Base-by-base conservation (phyloP, 176 grass and related monocot species). In the Triticum monococcum region DNA sequence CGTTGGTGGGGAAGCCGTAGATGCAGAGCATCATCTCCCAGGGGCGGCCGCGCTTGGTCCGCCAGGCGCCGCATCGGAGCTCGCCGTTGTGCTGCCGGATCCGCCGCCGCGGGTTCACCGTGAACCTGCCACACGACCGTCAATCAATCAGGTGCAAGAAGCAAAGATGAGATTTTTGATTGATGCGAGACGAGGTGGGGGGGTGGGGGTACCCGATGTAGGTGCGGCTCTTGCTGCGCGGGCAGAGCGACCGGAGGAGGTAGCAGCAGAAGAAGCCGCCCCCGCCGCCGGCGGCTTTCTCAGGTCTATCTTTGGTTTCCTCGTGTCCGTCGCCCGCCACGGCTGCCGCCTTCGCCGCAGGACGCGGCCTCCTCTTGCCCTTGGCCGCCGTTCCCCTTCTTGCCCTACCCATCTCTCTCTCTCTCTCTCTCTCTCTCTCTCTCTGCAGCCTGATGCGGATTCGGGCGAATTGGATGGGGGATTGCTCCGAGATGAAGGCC, bases 11-110 rank as follows among this genome's bases (percentile, higher is more conserved):
- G 81, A 98, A 98, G 10, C 93, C 96, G 62, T 96, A 70, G 89
- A 98, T 96, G 85, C 93, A 98, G 70, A 98, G 92, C 67, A 93
- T 48, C 96, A 98, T 98, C 88, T 98, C 96, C 96, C 96, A 98
- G 0, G 96, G 96, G 16, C 96, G 91, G 2, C 90, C 96, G 3
- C 78, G 79, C 33, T 93, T 93, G 23, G 96, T 98, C 38, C 87
- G 48, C 84, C 57, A 77, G 36, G 93, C 96, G 61, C 96, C 96
- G 26, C 90, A 92, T 41, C 28, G 73, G 91, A 98, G 89, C 75
- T 96, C 93, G 69, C 96, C 96, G 79, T 98, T 98, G 83, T 98
- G 96, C 89, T 98, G 96, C 84, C 92, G 87, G 80, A 98, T 96
- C 77, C 96, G 84, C 70, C 96, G 85, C 32, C 86, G 87, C 60